These are phyloP conservation scores for Kewa caespitosa DNA, from an alignment of 179 eudicot genomes.

Conservation along the genomic window DNA sequence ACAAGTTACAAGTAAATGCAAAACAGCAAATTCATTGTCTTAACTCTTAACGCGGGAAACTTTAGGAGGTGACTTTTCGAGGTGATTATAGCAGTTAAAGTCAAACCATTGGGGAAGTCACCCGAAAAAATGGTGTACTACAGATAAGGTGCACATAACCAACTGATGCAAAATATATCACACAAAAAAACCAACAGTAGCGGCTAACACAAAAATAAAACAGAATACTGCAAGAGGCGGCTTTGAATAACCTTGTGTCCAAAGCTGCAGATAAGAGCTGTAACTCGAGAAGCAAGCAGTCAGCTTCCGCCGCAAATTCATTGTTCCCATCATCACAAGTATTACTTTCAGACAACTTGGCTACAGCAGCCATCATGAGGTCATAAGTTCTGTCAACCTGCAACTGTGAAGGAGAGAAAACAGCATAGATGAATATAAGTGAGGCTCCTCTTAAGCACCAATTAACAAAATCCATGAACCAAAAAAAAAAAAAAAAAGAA, in stretches of 20 bases:
- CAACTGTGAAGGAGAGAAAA: constrained; percentile 15
- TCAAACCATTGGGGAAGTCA: too few relatives aligned
- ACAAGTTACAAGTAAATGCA: too few relatives aligned
- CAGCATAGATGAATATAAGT: not conserved
- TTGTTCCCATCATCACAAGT: constrained; percentile 11
- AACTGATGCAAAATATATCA: too few relatives aligned
- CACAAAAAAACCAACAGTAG: not conserved
- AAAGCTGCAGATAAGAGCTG: constrained; percentile 28
- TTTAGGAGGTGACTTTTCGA: too few relatives aligned
- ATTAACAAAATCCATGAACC: not conserved
- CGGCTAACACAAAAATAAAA: not conserved
- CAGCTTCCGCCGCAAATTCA: constrained; percentile 17
- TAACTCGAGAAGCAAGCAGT: constrained; percentile 32
- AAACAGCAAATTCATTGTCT: too few relatives aligned
- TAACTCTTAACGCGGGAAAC: too few relatives aligned
- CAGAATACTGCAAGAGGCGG: not conserved
- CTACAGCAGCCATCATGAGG: constrained; percentile 7
- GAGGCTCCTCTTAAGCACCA: not conserved
- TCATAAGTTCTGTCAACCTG: constrained; percentile 27
- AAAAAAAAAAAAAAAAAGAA: too few relatives aligned
- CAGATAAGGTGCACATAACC: too few relatives aligned
- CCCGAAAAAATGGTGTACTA: too few relatives aligned
- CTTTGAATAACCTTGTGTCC: constrained; percentile 24
- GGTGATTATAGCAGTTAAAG: too few relatives aligned
- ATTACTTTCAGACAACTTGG: constrained; percentile 4